These are phyloP conservation scores for Cruciata laevipes DNA, from an alignment of 257 asterid genomes.

Conservation along the genomic window DNA sequence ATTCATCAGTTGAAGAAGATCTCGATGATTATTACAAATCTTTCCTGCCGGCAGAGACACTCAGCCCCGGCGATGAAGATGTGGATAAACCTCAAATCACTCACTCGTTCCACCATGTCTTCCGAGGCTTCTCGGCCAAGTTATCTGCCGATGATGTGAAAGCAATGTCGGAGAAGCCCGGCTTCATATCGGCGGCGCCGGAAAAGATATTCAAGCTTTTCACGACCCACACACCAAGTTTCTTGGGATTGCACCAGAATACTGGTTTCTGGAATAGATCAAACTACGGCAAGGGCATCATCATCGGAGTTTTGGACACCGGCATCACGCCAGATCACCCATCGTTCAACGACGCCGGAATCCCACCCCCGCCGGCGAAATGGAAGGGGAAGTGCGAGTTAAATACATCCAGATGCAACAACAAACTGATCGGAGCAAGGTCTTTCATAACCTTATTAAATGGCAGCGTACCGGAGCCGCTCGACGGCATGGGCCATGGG, in stretches of 20 bases:
- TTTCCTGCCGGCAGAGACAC: too few species aligned
- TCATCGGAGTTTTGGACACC: neutral
- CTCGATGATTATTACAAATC: too few species aligned
- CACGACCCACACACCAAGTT: neutral
- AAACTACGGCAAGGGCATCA: neutral
- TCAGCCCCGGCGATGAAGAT: too few species aligned
- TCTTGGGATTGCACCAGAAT: slow-evolving; percentile 3
- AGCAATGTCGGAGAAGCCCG: slow-evolving; percentile 6
- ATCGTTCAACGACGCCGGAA: neutral
- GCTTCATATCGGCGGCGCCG: slow-evolving; percentile 5
- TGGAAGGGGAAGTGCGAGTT: slow-evolving; percentile 9
- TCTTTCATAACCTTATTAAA: neutral
- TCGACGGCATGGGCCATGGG: neutral
- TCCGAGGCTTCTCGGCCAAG: slow-evolving; percentile 5
- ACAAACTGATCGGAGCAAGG: slow-evolving; percentile 9
- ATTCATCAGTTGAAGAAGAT: too few species aligned
- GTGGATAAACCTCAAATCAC: too few species aligned
- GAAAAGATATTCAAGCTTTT: neutral
- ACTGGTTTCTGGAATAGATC: neutral
- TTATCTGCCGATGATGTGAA: slow-evolving; percentile 9
- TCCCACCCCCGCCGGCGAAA: slow-evolving; percentile 6
- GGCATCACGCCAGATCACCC: slow-evolving; percentile 1
- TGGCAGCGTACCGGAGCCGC: neutral
- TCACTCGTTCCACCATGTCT: neutral
- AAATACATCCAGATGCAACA: neutral